These are phyloP conservation scores for Neonectria magnoliae DNA, from an alignment of 2,329 filamentous ascomycete genomes.

Conservation along the genomic window DNA sequence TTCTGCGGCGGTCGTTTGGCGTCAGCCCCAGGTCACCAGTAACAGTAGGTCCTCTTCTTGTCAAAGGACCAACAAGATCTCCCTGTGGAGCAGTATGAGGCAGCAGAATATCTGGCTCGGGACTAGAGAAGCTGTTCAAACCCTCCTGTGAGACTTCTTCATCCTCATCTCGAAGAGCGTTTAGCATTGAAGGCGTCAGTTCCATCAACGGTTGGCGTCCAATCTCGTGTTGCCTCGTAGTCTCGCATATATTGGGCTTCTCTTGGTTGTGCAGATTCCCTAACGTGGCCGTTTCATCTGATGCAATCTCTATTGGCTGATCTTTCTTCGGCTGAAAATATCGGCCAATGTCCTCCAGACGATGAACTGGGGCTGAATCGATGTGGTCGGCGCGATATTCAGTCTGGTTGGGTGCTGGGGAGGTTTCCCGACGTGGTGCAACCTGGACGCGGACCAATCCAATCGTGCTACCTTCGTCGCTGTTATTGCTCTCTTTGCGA, in stretches of 20 bases:
- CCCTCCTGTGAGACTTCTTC: conserved; percentile 20
- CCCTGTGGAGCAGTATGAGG: conserved; percentile 6
- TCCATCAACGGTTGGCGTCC: conserved; percentile 36
- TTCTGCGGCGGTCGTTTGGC: conserved; percentile 16
- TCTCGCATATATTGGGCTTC: conserved; percentile 17
- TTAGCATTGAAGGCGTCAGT: conserved; percentile 37
- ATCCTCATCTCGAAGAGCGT: conserved; percentile 31
- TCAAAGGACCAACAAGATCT: neutral
- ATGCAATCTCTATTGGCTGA: conserved; percentile 47
- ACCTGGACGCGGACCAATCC: conserved; percentile 42
- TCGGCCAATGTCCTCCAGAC: conserved; percentile 43
- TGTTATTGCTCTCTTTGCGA: conserved; percentile 45
- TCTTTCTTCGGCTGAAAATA: conserved; percentile 43
- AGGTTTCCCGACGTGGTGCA: conserved; percentile 25
- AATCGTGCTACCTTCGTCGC: conserved; percentile 39
- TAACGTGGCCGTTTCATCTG: conserved; percentile 47
- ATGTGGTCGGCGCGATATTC: conserved; percentile 8
- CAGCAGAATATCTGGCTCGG: conserved; percentile 15
- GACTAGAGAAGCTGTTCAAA: conserved; percentile 3
- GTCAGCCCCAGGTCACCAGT: neutral
- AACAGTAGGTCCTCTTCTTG: neutral
- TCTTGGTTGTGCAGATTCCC: conserved; percentile 23
- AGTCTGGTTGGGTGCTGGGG: conserved; percentile 8
- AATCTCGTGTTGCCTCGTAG: conserved; percentile 16
- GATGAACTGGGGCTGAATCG: conserved; percentile 16